phyloP scores from a whole-genome alignment of 495 filamentous ascomycete genomes.

The Trichoderma reesei region DNA sequence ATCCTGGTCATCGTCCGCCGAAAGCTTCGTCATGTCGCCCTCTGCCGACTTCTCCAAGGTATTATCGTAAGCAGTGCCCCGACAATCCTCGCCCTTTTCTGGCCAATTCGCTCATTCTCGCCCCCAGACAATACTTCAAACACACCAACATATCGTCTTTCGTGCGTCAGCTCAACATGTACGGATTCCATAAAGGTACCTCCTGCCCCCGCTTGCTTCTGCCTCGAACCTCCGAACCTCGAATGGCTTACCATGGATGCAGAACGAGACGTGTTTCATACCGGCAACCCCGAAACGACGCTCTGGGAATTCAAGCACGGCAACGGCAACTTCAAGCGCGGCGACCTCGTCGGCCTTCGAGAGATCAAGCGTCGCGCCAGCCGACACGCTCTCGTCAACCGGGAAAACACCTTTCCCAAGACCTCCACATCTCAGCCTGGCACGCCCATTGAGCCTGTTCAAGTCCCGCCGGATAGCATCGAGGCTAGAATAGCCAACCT shows the following conservation, averaged over 20 bases:
- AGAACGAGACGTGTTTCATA: constrained; percentile 99
- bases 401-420: constrained; percentile 80
- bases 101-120: constrained; percentile 12
- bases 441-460: constrained; percentile 70
- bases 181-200: constrained; percentile 97
- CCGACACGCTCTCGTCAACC: constrained; percentile 85
- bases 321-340: constrained; percentile 92
- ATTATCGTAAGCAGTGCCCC: constrained; percentile 60
- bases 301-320: constrained; percentile 99
- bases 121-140: constrained; percentile 82
- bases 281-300: constrained; percentile 86
- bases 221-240: background rate
- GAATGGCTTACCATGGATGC: constrained; percentile 15
- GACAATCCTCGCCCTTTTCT: background rate
- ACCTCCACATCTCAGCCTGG: constrained; percentile 64
- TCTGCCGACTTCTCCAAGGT: constrained; percentile 98
- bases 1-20: constrained; percentile 84
- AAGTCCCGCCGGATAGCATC: constrained; percentile 45
- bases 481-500: constrained; percentile 67
- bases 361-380: constrained; percentile 98
- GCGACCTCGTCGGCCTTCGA: constrained; percentile 79
- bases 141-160: constrained; percentile 99
- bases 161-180: constrained; percentile 97
- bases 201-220: background rate
- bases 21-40: constrained; percentile 98